phyloP scores from a whole-genome alignment of 805 yeast species.

The Myxozyma mucilagina region DNA sequence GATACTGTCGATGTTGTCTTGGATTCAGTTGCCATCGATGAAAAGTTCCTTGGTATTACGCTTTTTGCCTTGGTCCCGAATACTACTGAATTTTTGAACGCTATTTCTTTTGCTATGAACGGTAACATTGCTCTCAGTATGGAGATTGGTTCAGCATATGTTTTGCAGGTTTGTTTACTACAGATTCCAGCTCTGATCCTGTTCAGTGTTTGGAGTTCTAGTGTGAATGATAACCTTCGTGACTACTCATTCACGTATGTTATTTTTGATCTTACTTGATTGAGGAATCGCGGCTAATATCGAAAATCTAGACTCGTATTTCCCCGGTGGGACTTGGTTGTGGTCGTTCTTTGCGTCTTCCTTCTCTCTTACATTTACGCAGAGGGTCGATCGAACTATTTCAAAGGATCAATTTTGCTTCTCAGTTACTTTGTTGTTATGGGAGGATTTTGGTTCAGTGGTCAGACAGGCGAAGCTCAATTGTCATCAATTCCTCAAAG shows the following conservation, averaged over 20 bases:
- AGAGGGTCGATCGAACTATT: constrained; percentile 94
- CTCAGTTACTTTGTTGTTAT: constrained; percentile 73
- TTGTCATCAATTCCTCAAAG: constrained; percentile 14
- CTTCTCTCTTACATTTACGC: constrained; percentile 91
- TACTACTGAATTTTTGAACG: constrained; percentile 94
- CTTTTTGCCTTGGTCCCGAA: constrained; percentile 95
- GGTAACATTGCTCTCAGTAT: constrained; percentile 95
- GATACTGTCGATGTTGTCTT: constrained; percentile 89
- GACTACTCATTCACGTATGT: constrained; percentile 33
- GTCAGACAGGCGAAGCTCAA: constrained; percentile 42
- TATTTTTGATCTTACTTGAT: not conserved
- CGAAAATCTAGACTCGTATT: constrained; percentile 66
- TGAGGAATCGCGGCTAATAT: constrained; percentile 39
- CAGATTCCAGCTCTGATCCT: constrained; percentile 90
- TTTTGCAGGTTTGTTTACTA: constrained; percentile 87
- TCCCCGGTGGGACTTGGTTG: constrained; percentile 94
- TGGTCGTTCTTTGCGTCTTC: constrained; percentile 79
- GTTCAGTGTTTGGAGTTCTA: constrained; percentile 38
- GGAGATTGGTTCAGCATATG: constrained; percentile 98
- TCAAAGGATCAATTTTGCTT: constrained; percentile 82
- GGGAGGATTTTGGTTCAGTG: constrained; percentile 75
- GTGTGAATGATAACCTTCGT: constrained; percentile 33
- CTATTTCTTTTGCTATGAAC: constrained; percentile 92
- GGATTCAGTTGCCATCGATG: constrained; percentile 73
- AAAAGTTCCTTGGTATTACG: constrained; percentile 88